Percentiles rank a stretch among this genome's conserved stretches.
phyloP scores from a whole-genome alignment of 116 monocot genomes.

The Papilionanthe hybrid region DNA sequence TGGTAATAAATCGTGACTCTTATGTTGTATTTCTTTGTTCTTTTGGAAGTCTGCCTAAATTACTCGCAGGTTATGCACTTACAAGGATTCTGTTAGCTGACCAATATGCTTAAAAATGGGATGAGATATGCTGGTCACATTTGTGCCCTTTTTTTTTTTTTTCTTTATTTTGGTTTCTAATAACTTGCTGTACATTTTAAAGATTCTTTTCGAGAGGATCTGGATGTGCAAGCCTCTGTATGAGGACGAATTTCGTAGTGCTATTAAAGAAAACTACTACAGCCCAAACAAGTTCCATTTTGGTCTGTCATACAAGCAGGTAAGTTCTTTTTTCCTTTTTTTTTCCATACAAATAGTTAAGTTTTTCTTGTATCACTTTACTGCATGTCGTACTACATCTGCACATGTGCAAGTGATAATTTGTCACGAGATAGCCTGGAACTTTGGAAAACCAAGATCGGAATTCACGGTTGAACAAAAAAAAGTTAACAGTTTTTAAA shows the following conservation, averaged over 20 bases:
- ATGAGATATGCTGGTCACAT: not conserved
- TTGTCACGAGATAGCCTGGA: too few relatives aligned
- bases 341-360: too few relatives aligned
- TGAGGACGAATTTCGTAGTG: slow-evolving; percentile 60
- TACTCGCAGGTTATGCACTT: not conserved
- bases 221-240: slow-evolving; percentile 53
- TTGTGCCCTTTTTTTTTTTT: not conserved
- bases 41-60: not conserved
- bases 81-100: not conserved
- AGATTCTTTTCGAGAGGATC: slow-evolving; percentile 56
- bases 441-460: too few relatives aligned
- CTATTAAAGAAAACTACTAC: slow-evolving; percentile 61
- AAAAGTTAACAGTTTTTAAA: too few relatives aligned
- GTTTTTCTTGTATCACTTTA: not conserved
- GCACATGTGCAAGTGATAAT: not conserved
- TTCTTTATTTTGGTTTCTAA: not conserved
- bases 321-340: slow-evolving; percentile 2
- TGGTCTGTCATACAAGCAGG: slow-evolving; percentile 56
- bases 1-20: not conserved
- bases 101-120: not conserved
- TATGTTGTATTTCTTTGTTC: not conserved
- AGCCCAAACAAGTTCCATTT: slow-evolving; percentile 42
- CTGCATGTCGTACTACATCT: not conserved
- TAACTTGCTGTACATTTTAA: slow-evolving; percentile 5
- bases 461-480: too few relatives aligned